Evolutionary conservation across 1,284 basidiomycete genomes (phyloP), one percentile per base, ranked within the genome.

Genomic region (Xerocomus cyaneibrunnescens): DNA sequence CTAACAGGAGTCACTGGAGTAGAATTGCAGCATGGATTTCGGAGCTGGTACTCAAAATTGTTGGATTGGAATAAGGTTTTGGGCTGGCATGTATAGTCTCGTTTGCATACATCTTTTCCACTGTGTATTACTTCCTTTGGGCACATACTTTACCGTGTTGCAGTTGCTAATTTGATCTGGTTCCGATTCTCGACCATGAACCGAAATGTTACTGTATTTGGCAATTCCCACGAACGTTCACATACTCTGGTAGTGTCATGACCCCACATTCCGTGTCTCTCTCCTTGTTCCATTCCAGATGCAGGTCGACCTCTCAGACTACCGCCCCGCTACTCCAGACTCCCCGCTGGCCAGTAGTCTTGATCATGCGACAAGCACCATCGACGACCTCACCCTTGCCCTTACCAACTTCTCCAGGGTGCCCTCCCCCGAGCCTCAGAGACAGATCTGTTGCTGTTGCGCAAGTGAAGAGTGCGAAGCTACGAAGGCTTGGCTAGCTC

Each of bases 1-100:
- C 77, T 16, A 78, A 79, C 60, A 79, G 77, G 47, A 77, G 76
- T 12, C 77, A 79, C 25, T 84, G 80, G 52, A 78, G 78, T 34
- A 82, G 79, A 65, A 80, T 89, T 71, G 79, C 88, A 50, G 79
- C 83, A 52, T 89, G 85, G 84, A 87, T 89, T 58, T 82, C 85
- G 27, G 78, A 80, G 63, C 72, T 90, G 52, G 78, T 85, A 22
- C 67, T 72, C 61, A 76, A 76, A 62, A 83, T 83, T 56, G 79
- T 81, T 54, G 78, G 70, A 34, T 57, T 72, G 58, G 70, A 70
- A 43, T 72, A 39, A 52, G 37, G 40, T 16, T 17, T 39, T 44
- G 42, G 44, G 43, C 41, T 52, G 45, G 46, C 19, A 50, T 67
- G 61, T 68, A 56, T 50, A 46, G 21, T 59, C 61, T 54, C 21